Base-by-base conservation (phyloP, 495 filamentous ascomycete genomes). In the Penicillium egyptiacum region DNA sequence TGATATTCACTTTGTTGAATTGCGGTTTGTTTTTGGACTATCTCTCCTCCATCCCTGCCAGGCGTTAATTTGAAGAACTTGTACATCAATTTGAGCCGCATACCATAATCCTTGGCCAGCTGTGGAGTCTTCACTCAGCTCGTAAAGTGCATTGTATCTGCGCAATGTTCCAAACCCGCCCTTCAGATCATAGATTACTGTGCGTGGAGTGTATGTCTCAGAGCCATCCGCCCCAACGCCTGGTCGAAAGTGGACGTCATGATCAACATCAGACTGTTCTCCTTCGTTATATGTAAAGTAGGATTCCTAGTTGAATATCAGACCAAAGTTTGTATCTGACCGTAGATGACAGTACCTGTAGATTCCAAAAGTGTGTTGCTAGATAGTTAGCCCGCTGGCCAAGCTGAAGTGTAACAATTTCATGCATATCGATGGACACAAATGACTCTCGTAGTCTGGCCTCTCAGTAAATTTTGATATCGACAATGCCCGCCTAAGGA, bases 341-440 rank as follows among this genome's bases (percentile, higher is more conserved):
- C 12, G 22, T 8, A 8, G 19, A 12, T 23, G 14, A 50, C 61
- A 49, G 14, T 76, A 89, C 86, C 78, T 97, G 93, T 26, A 91
- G 80, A 64, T 99, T 99, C 95, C 95, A 99, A 69, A 96, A 98
- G 76, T 99, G 94, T 0, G 90, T 96, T n/a, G 88, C 92, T 26
- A 97, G 70, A 64, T 97, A 96, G 75, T 99, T 99, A 64, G 87
- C 89, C 67, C 87, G 85, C 63, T 96, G 90, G 39, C 94, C 94
- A 51, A 98, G 83, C 75, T 99, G 94, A 42, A 98, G 75, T 2
- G 94, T 96, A 55, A 99, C 80, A 57, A 98, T 92, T 69, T 99
- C 94, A 75, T 95, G 92, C 94, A 99, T 99, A 9, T 31, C 62
- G 25, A 45, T 25, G 39, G 17, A 52, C 51, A 37, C 31, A 28